Evolutionary conservation across 352 stramenopile species (phyloP).

Genomic region (Phytophthora litchii): DNA sequence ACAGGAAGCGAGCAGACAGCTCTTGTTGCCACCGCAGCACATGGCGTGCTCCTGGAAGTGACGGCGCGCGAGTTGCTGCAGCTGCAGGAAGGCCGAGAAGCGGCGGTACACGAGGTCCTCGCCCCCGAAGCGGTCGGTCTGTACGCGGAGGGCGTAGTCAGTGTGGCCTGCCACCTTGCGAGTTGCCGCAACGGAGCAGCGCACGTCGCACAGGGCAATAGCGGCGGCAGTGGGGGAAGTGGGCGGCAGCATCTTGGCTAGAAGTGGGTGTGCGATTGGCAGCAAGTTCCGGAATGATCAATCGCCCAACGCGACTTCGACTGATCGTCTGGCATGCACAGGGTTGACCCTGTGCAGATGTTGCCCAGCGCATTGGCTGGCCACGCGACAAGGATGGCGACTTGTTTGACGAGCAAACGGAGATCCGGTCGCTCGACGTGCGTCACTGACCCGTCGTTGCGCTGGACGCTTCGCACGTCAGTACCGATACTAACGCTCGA

Average conservation of each 20-base stretch:
- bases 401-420: constrained; percentile 23
- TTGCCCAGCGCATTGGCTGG: constrained; percentile 20
- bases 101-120: constrained; percentile 79
- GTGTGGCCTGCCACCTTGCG: constrained; percentile 80
- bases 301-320: constrained; percentile 14
- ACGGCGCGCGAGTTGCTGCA: constrained; percentile 72
- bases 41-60: constrained; percentile 67
- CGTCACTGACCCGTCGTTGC: constrained; percentile 34
- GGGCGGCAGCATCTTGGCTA: constrained; percentile 39
- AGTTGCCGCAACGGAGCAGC: constrained; percentile 71
- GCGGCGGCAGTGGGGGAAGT: constrained; percentile 25
- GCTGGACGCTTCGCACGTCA: constrained; percentile 32
- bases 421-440: constrained; percentile 26
- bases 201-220: constrained; percentile 59
- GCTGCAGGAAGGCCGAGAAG: constrained; percentile 87
- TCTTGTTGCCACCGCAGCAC: constrained; percentile 72
- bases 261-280: constrained; percentile 11
- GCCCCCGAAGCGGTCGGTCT: constrained; percentile 61
- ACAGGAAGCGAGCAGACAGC: constrained; percentile 72
- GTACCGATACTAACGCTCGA: constrained; percentile 22
- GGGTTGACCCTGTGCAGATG: constrained; percentile 19
- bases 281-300: constrained; percentile 37
- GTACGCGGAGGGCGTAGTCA: constrained; percentile 86
- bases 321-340: constrained; percentile 29
- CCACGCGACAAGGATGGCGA: constrained; percentile 39